Conservation (phyloP, 257 asterid species). For the Pogostemon cablin region DNA sequence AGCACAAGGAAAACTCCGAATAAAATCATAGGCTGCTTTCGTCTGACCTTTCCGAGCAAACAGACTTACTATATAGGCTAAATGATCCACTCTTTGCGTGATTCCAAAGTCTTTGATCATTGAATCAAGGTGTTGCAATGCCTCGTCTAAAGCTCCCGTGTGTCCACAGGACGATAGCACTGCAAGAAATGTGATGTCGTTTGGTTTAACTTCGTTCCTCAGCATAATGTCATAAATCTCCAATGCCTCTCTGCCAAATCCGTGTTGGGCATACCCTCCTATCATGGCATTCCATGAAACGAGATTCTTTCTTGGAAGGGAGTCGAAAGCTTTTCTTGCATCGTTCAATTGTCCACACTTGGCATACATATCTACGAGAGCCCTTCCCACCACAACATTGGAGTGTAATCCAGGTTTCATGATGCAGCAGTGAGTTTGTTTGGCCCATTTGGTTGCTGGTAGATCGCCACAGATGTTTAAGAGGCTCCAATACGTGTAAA, state of each 20-base stretch:
- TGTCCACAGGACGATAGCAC: constrained; percentile 77
- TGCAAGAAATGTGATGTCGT: constrained; percentile 62
- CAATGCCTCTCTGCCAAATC: constrained; percentile 68
- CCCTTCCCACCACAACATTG: constrained; percentile 72
- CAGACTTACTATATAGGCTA: constrained; percentile 72
- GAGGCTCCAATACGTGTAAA: constrained; percentile 69
- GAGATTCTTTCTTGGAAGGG: constrained; percentile 53
- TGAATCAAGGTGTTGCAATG: constrained; percentile 54
- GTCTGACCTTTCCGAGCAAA: constrained; percentile 64
- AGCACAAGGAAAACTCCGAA: constrained; percentile 42
- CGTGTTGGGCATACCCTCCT: constrained; percentile 77
- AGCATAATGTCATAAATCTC: constrained; percentile 61
- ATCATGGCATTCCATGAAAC: constrained; percentile 86
- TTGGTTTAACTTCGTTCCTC: constrained; percentile 49
- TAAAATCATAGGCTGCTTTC: constrained; percentile 57
- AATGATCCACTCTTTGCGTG: constrained; percentile 62
- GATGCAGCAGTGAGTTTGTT: constrained; percentile 63
- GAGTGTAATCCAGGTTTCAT: constrained; percentile 62
- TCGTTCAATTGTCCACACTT: constrained; percentile 66
- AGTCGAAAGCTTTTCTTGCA: constrained; percentile 62
- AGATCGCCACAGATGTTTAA: constrained; percentile 72
- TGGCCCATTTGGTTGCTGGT: constrained; percentile 81
- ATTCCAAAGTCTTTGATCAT: constrained; percentile 57
- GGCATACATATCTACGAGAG: constrained; percentile 78
- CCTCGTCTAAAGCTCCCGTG: constrained; percentile 64